Evolutionary conservation across 768 basidiomycete genomes (phyloP), one percentile per base, ranked within the genome.

Genomic region (Termitomyces sp.): DNA sequence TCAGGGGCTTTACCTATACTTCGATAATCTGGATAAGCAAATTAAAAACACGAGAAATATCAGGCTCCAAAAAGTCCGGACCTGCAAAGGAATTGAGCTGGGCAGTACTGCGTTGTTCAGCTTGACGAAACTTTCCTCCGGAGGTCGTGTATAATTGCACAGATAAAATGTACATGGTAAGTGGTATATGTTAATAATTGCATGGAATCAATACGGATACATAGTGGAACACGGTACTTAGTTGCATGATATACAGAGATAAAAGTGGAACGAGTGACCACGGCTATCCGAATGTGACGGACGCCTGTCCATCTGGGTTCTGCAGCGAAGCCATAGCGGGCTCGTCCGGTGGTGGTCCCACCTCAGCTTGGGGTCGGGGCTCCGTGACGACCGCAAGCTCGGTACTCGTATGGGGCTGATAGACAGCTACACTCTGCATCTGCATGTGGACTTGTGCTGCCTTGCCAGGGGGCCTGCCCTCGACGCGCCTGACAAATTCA

Each of bases 401-500:
- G 41, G 25, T 28, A 41, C 25, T 25, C 42, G 53, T 16, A 30
- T 27, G 48, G 52, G 58, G 44, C 30, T 21, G 47, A 27, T 54
- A 42, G 9, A 28, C 28, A 35, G 49, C 41, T 19, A 54, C 37
- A 17, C 53, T 45, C 28, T 46, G 30, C 54, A 40, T 49, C 30
- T 46, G 34, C 43, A 56, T 43, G 21, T 56, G 55, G 7, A 42
- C 34, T 35, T 56, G 55, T 12, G 47, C 55, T 0, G 52, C 59
- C 52, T 72, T 72, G 30, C 67, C 66, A 7, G 74, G 57, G 11
- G 75, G 68, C 41, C 80, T 71, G 4, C 83, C 83, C 62, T 86
- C 86, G 12, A 81, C 81, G 21, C 77, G 69, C 63, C 82, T 74
- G 57, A 87, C 83, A 67, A 88, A 86, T 67, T 85, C 84, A 14